These are phyloP conservation scores for Verbascum thapsus DNA, from an alignment of 257 asterid genomes.

Conservation along the genomic window DNA sequence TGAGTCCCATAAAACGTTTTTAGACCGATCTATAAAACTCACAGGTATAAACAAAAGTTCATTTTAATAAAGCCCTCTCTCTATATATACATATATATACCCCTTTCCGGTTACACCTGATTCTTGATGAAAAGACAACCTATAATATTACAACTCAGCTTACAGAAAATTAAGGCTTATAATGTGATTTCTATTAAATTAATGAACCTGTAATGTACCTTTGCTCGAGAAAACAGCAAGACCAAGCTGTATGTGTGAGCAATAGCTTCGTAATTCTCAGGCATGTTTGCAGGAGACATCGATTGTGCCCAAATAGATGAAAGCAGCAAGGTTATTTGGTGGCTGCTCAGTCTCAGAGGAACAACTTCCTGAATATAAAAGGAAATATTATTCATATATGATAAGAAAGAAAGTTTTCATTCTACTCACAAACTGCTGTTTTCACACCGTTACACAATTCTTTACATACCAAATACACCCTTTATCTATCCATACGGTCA, in stretches of 20 bases:
- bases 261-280: slow-evolving; percentile 93
- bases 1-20: background rate
- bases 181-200: background rate
- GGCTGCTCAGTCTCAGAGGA: slow-evolving; percentile 90
- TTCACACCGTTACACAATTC: too few relatives aligned
- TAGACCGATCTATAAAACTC: background rate
- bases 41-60: background rate
- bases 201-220: slow-evolving; percentile 53
- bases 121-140: background rate
- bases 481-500: too few relatives aligned
- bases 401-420: background rate
- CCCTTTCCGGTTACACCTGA: background rate
- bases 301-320: slow-evolving; percentile 91
- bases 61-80: background rate
- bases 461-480: too few relatives aligned
- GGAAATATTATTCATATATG: background rate
- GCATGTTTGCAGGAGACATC: slow-evolving; percentile 74
- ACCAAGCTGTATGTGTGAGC: slow-evolving; percentile 92
- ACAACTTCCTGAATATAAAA: slow-evolving; percentile 58
- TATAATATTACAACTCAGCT: background rate
- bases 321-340: slow-evolving; percentile 77
- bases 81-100: too few relatives aligned
- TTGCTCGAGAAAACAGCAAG: slow-evolving; percentile 81
- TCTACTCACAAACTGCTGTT: too few relatives aligned
- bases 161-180: background rate